phyloP scores from a whole-genome alignment of 2,329 filamentous ascomycete species.

The Phialophora expanda region DNA sequence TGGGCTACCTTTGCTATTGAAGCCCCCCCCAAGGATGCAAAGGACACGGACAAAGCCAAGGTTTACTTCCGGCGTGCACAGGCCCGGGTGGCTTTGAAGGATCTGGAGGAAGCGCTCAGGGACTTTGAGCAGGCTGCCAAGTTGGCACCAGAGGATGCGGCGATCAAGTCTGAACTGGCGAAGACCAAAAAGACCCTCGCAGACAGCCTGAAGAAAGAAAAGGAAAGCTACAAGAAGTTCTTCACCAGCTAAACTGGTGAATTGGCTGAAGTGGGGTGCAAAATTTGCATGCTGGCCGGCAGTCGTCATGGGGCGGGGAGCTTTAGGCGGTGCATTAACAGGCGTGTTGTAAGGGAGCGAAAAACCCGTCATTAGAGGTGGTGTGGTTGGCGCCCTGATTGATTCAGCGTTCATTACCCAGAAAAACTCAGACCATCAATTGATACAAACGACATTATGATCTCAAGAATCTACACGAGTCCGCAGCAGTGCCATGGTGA shows the following conservation, averaged over 20 bases:
- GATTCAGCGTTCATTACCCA: background rate
- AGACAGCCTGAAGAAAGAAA: slow-evolving; percentile 82
- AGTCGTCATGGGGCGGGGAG: background rate
- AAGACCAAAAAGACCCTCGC: slow-evolving; percentile 77
- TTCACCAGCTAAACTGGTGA: slow-evolving; percentile 55
- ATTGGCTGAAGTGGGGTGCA: background rate
- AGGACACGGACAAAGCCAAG: slow-evolving; percentile 81
- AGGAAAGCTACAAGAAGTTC: slow-evolving; percentile 90
- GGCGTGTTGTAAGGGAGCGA: background rate
- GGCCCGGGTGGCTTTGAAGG: slow-evolving; percentile 76
- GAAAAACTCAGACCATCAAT: background rate
- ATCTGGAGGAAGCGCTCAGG: slow-evolving; percentile 78
- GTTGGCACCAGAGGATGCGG: slow-evolving; percentile 75
- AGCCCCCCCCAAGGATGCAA: slow-evolving; percentile 65
- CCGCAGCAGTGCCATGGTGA: background rate
- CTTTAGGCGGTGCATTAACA: background rate
- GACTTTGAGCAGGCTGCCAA: slow-evolving; percentile 77
- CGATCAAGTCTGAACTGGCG: slow-evolving; percentile 74
- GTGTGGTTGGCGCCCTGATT: background rate
- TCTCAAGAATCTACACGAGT: background rate
- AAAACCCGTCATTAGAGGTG: background rate
- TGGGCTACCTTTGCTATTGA: slow-evolving; percentile 76
- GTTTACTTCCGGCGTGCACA: slow-evolving; percentile 81
- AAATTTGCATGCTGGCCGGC: background rate
- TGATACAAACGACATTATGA: background rate